Base-by-base conservation (phyloP, 2,329 filamentous ascomycete species). In the Xenoacremonium recifei region DNA sequence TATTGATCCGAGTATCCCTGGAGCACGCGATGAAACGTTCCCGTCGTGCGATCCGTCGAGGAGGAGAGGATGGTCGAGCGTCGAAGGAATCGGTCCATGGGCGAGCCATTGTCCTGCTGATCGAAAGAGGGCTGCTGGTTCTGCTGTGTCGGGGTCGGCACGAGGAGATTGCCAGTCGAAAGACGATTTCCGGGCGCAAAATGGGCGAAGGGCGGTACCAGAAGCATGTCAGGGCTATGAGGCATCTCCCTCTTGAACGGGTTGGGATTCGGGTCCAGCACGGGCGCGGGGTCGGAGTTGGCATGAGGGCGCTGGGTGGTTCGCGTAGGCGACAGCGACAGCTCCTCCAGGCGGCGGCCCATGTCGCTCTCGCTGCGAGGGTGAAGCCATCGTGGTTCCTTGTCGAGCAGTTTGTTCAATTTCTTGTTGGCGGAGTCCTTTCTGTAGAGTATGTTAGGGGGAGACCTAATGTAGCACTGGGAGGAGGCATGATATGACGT, bases 401-500 rank as follows among this genome's bases (percentile, higher is more conserved):
- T 78, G 48, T 79, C 77, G 21, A 82, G 69, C 47, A 79, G 70
- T 6, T 67, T 64, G 40, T 76, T 75, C 49, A 81, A 71, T 17
- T 74, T 78, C 62, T 82, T 81, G 54, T 78, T 77, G 23, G 74
- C 77, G 20, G 78, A 80, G 51, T 80, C 77, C 51, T 73, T 73
- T 27, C 76, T 79, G 42, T 44, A 40, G 35, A 16, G 9, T n/a
- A n/a, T 5, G 17, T 34, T 18, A 34, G 32, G 11, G 20, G 7
- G 17, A 34, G 30, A n/a, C n/a, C n/a, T n/a, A n/a, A n/a, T n/a
- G n/a, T 16, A 10, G 29, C 29, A 34, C 16, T 19, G 11, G 17
- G 7, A 20, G 17, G 16, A 20, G 33, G 12, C 13, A 27, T n/a
- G 29, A 34, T 18, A n/a, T 12, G 17, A 57, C 69, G 41, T 63